Conservation (phyloP, 2,329 filamentous ascomycete genomes). For the Graphilbum fragrans region DNA sequence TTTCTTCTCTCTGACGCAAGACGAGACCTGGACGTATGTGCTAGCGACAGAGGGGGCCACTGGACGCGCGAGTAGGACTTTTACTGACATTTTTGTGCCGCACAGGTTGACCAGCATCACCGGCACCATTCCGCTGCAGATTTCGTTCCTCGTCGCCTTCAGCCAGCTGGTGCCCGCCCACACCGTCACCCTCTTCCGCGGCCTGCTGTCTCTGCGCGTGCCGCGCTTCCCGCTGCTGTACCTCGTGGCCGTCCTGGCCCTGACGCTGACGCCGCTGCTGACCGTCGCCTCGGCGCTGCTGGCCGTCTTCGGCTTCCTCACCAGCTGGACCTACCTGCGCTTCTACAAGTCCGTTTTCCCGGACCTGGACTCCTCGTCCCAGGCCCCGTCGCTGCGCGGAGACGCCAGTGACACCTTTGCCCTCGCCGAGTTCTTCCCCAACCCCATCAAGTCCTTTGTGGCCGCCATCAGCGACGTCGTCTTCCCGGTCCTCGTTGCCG, state of each 20-base stretch:
- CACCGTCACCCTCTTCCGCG: constrained; percentile 86
- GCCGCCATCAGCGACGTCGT: constrained; percentile 61
- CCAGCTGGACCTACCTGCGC: constrained; percentile 89
- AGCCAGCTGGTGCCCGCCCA: constrained; percentile 96
- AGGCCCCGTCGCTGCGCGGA: constrained; percentile 56
- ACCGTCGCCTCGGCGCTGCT: constrained; percentile 69
- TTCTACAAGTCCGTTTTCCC: constrained; percentile 77
- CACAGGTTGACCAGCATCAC: constrained; percentile 67
- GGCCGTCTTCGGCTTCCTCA: constrained; percentile 68
- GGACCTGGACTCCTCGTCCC: constrained; percentile 47
- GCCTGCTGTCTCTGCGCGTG: constrained; percentile 79
- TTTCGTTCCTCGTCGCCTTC: constrained; percentile 89
- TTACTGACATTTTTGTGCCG: constrained; percentile 5
- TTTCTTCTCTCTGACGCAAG: constrained; percentile 54
- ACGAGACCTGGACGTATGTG: constrained; percentile 53
- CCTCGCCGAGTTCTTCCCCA: constrained; percentile 92
- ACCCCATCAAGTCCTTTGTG: constrained; percentile 66
- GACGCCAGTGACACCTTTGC: constrained; percentile 95
- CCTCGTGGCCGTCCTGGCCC: constrained; percentile 60
- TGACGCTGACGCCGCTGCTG: constrained; percentile 43
- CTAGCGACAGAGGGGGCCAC: too few relatives aligned
- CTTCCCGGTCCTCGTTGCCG: constrained; percentile 60
- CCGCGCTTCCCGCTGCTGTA: constrained; percentile 58
- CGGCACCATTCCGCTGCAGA: constrained; percentile 80
- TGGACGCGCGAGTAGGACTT: too few relatives aligned